Evolutionary conservation across 768 basidiomycete genomes (phyloP), one percentile per base, ranked within the genome.

Genomic region (Calocybe cyanea): DNA sequence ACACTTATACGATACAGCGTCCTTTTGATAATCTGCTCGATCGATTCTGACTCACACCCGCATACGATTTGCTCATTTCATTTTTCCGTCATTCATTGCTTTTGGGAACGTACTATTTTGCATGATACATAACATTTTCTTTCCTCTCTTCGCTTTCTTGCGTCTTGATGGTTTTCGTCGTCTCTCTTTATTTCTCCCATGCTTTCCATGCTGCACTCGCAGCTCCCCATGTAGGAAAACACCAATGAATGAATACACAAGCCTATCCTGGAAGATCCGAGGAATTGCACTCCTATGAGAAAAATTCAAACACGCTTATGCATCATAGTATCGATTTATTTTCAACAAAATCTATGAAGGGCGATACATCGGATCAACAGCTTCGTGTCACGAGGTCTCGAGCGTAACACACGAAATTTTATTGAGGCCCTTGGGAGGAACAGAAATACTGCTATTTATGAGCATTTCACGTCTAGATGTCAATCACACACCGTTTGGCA

Each of bases 21-120:
- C 4, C 36, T 37, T 31, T 49, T 33, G 38, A 39, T 49, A 47
- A 51, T 51, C 34, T 46, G 32, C 40, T 34, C 13, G 6, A 30
- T 31, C 7, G 17, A 39, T 43, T 23, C 37, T 23, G 17, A 28
- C 35, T 38, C 38, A 25, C 35, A 23, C 42, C 14, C 46, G 36
- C 39, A 21, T 18, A 28, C 14, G n/a, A 33, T 45, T 31, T 43
- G 34, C 30, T 31, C 15, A 28, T 37, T 17, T 25, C 11, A 11
- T 28, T 28, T 28, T 11, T 11, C 6, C 5, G 25, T 28, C 25
- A 28, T 11, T 28, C 25, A 30, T 31, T 45, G 49, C 34, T 45
- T 18, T 33, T 14, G 49, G 44, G 37, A 42, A 34, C 43, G 31
- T 39, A 39, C 37, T 35, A 44, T 44, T 28, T 44, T 44, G 43